Conservation (phyloP, 2,329 filamentous ascomycete genomes). For the Verticillium nubilum region DNA sequence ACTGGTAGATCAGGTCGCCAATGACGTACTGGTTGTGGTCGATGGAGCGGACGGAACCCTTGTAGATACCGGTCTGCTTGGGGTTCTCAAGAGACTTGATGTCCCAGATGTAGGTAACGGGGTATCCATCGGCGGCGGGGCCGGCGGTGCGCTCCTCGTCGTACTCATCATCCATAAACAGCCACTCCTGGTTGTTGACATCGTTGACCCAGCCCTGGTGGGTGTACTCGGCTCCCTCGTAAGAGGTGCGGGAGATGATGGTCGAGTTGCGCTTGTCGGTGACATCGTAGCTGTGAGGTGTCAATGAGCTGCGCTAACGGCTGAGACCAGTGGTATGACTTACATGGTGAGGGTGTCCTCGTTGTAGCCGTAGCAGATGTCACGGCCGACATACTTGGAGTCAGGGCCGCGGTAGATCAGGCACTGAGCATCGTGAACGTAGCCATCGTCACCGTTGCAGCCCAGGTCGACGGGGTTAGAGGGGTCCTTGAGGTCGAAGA, state of each 20-base stretch:
- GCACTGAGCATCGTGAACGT: constrained; percentile 47
- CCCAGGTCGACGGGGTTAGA: constrained; percentile 42
- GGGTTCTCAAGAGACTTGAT: constrained; percentile 32
- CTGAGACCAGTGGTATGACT: background rate
- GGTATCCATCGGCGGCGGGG: constrained; percentile 29
- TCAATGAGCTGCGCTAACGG: background rate
- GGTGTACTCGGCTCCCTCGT: constrained; percentile 46
- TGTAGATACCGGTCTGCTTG: constrained; percentile 31
- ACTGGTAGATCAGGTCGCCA: constrained; percentile 33
- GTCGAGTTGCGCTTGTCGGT: constrained; percentile 36
- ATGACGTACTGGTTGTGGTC: constrained; percentile 32
- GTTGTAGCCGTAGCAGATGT: constrained; percentile 50
- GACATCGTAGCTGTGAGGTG: constrained; percentile 32
- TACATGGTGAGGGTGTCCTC: constrained; percentile 41
- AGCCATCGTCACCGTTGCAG: constrained; percentile 40
- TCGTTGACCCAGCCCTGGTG: constrained; percentile 54
- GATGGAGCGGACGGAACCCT: constrained; percentile 17
- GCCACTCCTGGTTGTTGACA: constrained; percentile 29
- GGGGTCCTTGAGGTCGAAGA: constrained; percentile 47
- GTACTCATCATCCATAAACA: constrained; percentile 41
- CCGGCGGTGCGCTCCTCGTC: constrained; percentile 33
- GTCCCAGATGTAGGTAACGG: constrained; percentile 42
- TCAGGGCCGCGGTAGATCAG: constrained; percentile 45
- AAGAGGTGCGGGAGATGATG: constrained; percentile 45
- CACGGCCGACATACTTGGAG: constrained; percentile 32